Base-by-base conservation (phyloP, 2,329 filamentous ascomycete genomes). In the Aspergillus sp. region DNA sequence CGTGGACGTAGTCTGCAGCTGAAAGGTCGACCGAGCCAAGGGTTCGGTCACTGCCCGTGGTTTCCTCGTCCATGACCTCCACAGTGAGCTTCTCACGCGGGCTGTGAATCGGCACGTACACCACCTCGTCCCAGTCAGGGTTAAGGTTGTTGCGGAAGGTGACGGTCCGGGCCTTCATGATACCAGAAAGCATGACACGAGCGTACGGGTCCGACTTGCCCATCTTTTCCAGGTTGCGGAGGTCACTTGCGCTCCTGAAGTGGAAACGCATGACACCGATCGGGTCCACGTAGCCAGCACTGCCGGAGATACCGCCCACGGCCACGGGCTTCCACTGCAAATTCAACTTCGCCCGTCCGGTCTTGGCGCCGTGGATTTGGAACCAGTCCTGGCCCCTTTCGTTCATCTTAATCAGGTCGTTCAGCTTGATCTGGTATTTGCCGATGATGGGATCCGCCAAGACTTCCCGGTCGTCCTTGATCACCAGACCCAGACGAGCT, bases 141-240 rank as follows among this genome's bases (percentile, higher is more conserved):
- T 94, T 88, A 48, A 98, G 80, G 52, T 96, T 94, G 70, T 95
- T 98, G 64, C 88, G 83, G 74, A 93, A 95, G 0, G 91, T 97
- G 43, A 98, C 93, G 2, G 93, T 97, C 48, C 90, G 82, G 7
- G 81, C 89, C 67, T 91, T 94, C 63, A 93, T 85, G 47, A 97
- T 82, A 41, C 93, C 91, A 42, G 90, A 95, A 5, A 96, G 77
- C 45, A 96, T 69, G 1, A 97, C 85, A 38, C 91, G 84, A 26
- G 83, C 87, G 59, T 98, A 98, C 0, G 93, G 88, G 66, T 98
- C 94, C 1, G 93, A 97, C 69, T 97, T 97, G 69, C 93, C 93
- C 67, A 98, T 81, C 2, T 88, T 88, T 69, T 98, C 93, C 45
- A 96, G 78, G 65, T 98, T 98, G 49, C 89, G 86, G 39, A 98